Evolutionary conservation across 805 yeast species (phyloP), one percentile per base, ranked within the genome.

Genomic region (Pichia cephalocereana): DNA sequence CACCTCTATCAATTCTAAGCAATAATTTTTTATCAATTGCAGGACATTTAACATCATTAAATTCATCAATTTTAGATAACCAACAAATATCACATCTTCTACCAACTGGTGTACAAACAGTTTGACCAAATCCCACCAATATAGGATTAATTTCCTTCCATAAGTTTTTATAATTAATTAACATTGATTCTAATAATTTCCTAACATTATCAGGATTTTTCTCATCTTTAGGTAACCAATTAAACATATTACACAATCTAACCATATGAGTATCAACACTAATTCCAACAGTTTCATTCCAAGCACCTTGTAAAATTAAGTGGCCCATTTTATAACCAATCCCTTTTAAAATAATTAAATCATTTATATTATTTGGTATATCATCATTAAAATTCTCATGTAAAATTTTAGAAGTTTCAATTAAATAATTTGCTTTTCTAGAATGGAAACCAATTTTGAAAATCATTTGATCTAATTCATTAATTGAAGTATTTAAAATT

Each of bases 301-400:
- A 89, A 0, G 93, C 96, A 39, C 79, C 76, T 57, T 88, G 96
- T 50, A 88, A 68, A 2, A 90, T 72, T 38, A 90, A 66, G 61
- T 77, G 84, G 0, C 95, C 96, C 98, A 90, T 90, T 62, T 90
- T 90, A 9, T 96, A 96, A 0, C 98, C 98, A 3, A 90, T 95
- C 0, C 98, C 98, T 0, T 96, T 96, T 32, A 90, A 67, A 0
- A 75, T 64, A 6, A 76, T 71, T 45, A 90, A 71, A 0, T 82
- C 90, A 8, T 75, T 79, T 9, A 85, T 72, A 2, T 82, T 73
- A 50, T 74, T 65, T 0, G 98, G 98, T 4, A 91, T 74, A 54
- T 89, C 96, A 8, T 80, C 80, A 11, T 69, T 67, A 59, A 72
- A 79, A 19, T 72, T 58, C 1, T 72, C 74, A 4, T 59, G 56